Base-by-base conservation (phyloP, 2,329 filamentous ascomycete species). In the Parascedosporium putredinis region DNA sequence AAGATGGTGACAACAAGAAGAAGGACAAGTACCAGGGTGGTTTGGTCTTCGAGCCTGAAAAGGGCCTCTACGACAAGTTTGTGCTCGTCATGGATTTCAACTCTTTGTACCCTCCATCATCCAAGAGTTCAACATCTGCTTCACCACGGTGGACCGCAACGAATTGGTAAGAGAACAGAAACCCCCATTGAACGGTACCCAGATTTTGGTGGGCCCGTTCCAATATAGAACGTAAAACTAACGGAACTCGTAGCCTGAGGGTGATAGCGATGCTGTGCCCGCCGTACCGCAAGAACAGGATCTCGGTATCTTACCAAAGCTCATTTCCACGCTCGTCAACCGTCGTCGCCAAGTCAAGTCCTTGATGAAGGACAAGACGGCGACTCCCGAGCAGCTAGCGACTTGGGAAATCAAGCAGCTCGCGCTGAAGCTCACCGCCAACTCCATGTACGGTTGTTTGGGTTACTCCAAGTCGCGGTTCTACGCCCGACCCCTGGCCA, bases 21-120 rank as follows among this genome's bases (percentile, higher is more conserved):
- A 98, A 96, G 67, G 94, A 98, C 70, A 98, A 97, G 67, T 98
- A 86, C 74, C 97, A 98, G 72, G 93, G 93, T 63, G 93, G 94
- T 74, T 81, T 98, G 27, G 93, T 98, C 51, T 97, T 98, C 59
- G 93, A 98, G 65, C 93, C 93, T 4, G 90, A 97, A 64, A 96
- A 91, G 66, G 93, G 94, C 16, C 77, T 98, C 4, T 98, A 98
- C 62, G 93, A 98, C 75, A 95, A 94, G 68, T 96, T 94, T 65
- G 86, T 98, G 49, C 78, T 98, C 50, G 94, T 98, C 66, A 98
- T 98, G 94, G 93, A 98, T 73, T 98, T 98, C 74, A 98, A 98
- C 76, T 96, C 90, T 59, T 74, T 98, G 54, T 98, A 98, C 60
- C 93, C 27, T 96, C 88, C 62, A 97, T 98, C 61, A 98, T 98